Evolutionary conservation across 495 filamentous ascomycete genomes (phyloP).

Genomic region (Penicillium pancosmium): DNA sequence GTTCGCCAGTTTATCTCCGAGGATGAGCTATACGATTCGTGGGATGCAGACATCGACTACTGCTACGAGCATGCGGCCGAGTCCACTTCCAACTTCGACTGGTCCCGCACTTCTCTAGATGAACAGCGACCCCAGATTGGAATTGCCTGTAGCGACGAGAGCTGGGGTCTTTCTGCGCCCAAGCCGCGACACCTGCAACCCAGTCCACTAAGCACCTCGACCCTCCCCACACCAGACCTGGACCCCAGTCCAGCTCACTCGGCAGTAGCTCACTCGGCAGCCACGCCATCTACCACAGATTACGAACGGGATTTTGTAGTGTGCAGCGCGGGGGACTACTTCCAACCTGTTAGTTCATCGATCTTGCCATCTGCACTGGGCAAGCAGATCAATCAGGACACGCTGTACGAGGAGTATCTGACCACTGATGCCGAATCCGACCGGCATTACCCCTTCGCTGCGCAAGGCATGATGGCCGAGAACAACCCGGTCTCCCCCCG

Average conservation of each 20-base stretch:
- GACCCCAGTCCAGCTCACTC: slow-evolving; percentile 44
- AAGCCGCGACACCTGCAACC: slow-evolving; percentile 26
- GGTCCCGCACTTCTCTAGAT: slow-evolving; percentile 59
- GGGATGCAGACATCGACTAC: slow-evolving; percentile 95
- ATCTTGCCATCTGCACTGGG: slow-evolving; percentile 32
- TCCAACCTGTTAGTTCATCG: slow-evolving; percentile 39
- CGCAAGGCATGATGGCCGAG: slow-evolving; percentile 40
- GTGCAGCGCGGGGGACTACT: slow-evolving; percentile 36
- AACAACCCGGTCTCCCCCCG: slow-evolving; percentile 47
- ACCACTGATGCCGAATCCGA: slow-evolving; percentile 49
- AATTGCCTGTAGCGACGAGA: slow-evolving; percentile 21
- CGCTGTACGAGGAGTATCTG: slow-evolving; percentile 53
- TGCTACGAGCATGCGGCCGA: slow-evolving; percentile 91
- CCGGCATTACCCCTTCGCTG: slow-evolving; percentile 45
- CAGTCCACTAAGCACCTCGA: slow-evolving; percentile 34
- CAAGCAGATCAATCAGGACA: slow-evolving; percentile 44
- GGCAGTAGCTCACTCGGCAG: slow-evolving; percentile 32
- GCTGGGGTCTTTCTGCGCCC: slow-evolving; percentile 15
- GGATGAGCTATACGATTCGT: slow-evolving; percentile 59
- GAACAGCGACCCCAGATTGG: slow-evolving; percentile 28
- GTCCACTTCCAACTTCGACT: slow-evolving; percentile 88
- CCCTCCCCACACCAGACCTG: slow-evolving; percentile 42
- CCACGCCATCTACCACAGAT: slow-evolving; percentile 38
- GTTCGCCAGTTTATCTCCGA: slow-evolving; percentile 28
- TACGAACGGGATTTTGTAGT: slow-evolving; percentile 33